Base-by-base conservation (phyloP, 2,329 filamentous ascomycete species). In the Diaporthe citriasiana region DNA sequence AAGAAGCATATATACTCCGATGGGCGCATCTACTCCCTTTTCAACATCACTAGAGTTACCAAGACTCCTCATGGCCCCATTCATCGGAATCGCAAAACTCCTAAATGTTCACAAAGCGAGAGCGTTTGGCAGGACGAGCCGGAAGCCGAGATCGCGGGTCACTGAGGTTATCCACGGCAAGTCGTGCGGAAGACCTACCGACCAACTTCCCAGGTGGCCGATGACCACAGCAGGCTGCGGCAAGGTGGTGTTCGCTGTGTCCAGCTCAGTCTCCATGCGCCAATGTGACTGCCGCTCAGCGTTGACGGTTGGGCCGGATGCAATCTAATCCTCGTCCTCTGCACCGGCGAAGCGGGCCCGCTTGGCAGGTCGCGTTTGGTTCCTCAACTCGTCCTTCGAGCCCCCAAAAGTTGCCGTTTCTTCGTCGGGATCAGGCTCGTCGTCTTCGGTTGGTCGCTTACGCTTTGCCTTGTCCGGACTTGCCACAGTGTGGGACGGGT, bases 401-500 rank as follows among this genome's bases (percentile, higher is more conserved):
- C n/a, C n/a, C 2, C 1, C 25, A 19, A 19, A 33, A 5, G 7
- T 33, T 9, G 15, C 19, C n/a, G 3, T 15, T 4, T 12, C 25
- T 19, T 19, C 30, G 10, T 53, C 42, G 25, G 9, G 1, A 0
- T 0, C n/a, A 45, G 56, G 25, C 17, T 63, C 45, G 1, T 17
- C 25, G 4, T 47, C 40, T 12, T 50, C 33, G 3, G 25, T 19
- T 4, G 55, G 27, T 13, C 38, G 25, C 42, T 70, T 59, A 2
- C 47, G 65, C 65, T 33, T 65, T 3, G 56, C 33, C 56, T 55
- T 42, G 3, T 40, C 66, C 17, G 25, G 50, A 3, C n/a, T 9
- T n/a, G 33, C 56, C 22, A 13, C 25, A 27, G 53, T 30, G 5
- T 65, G 47, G 3, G 70, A 45, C 1, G 76, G 70, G 1, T 82